Percentiles rank a stretch among this genome's conserved stretches.
Conservation (phyloP, 1,284 basidiomycete genomes). For the Ceratobasidium sp. region DNA sequence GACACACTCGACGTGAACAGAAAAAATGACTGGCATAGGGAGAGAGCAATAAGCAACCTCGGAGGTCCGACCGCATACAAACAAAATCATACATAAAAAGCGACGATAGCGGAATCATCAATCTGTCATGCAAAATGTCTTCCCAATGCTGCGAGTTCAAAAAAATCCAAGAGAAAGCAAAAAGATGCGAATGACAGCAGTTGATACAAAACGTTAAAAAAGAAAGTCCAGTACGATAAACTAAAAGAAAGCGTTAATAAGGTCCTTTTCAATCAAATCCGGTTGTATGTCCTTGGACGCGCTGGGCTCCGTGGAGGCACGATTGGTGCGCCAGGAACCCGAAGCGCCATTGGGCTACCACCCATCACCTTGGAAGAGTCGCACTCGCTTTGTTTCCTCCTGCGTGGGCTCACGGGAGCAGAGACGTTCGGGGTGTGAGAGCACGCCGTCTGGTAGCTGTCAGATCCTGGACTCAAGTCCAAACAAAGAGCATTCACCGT, state of each 20-base stretch:
- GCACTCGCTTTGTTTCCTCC: background rate
- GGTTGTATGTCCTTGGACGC: slow-evolving; percentile 1
- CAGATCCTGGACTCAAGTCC: background rate
- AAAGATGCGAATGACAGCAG: background rate
- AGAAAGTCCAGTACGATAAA: no score
- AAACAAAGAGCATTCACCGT: background rate
- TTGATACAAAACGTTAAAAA: no score
- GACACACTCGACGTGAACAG: no score
- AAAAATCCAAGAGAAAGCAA: background rate
- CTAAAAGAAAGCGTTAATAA: background rate
- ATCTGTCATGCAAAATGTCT: background rate
- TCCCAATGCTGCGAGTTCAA: background rate
- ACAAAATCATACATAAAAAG: background rate
- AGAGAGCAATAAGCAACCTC: background rate
- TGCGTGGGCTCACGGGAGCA: background rate
- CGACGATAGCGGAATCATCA: background rate
- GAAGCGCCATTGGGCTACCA: background rate
- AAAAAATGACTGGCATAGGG: background rate
- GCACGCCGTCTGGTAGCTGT: background rate
- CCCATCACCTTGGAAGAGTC: background rate
- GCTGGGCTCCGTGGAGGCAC: slow-evolving; percentile 22
- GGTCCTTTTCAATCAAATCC: background rate
- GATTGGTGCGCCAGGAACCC: background rate
- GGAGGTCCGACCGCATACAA: slow-evolving; percentile 6
- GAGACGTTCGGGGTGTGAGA: background rate